Conservation (phyloP, 1,284 basidiomycete species). For the Lignosus rhinocerotis region DNA sequence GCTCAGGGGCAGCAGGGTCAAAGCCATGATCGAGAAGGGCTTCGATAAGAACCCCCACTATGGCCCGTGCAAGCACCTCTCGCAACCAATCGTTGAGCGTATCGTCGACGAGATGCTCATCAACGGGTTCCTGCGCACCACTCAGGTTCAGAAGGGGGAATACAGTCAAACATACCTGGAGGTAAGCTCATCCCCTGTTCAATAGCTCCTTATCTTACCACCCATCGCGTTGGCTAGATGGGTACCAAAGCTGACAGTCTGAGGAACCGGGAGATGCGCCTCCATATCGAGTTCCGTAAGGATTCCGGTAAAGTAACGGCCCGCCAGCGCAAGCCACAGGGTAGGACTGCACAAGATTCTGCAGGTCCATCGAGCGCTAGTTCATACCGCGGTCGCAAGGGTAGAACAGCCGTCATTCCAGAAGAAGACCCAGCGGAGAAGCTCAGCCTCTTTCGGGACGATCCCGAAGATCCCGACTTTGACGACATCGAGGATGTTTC, state of each 20-base stretch:
- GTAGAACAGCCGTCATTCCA: background rate
- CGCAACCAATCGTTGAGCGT: slow-evolving; percentile 56
- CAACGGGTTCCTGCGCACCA: slow-evolving; percentile 42
- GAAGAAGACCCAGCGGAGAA: background rate
- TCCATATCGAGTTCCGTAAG: slow-evolving; percentile 13
- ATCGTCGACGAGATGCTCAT: slow-evolving; percentile 55
- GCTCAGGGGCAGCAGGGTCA: slow-evolving; percentile 61
- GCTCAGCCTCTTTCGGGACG: slow-evolving; percentile 18
- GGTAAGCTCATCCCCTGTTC: slow-evolving; percentile 20
- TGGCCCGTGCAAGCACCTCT: slow-evolving; percentile 54
- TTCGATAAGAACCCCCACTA: slow-evolving; percentile 50
- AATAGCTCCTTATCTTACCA: background rate
- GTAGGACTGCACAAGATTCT: background rate
- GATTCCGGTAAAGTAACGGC: background rate
- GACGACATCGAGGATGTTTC: slow-evolving; percentile 20
- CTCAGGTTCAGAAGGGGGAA: slow-evolving; percentile 28
- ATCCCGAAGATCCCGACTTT: slow-evolving; percentile 12
- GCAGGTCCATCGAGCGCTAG: background rate
- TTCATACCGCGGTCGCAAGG: slow-evolving; percentile 1
- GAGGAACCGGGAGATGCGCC: slow-evolving; percentile 3
- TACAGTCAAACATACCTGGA: slow-evolving; percentile 35
- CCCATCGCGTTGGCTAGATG: background rate
- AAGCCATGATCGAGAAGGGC: slow-evolving; percentile 49
- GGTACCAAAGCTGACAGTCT: background rate
- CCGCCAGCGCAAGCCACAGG: slow-evolving; percentile 6